Base-by-base conservation (phyloP, 345 rosid species). In the Rhodamnia argentea region DNA sequence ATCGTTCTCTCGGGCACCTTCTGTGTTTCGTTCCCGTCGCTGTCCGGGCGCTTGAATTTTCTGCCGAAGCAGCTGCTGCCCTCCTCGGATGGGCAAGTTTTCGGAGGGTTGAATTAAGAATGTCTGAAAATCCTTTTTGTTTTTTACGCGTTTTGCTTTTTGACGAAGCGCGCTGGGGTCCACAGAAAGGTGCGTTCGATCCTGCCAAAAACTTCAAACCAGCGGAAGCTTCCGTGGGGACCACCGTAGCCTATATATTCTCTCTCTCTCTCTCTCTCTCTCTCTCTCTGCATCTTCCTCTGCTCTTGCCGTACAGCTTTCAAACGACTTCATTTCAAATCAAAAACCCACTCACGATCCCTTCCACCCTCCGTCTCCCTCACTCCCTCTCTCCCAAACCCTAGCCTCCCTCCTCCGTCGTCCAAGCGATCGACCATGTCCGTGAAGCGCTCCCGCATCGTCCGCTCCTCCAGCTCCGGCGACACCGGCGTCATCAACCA, bases 381-480 rank as follows among this genome's bases (percentile, higher is more conserved):
- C 52, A 13, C 44, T 16, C 74, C 13, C 40, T 23, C 74, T 16
- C 44, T 18, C 83, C 40, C 53, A 74, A 40, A 83, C 59, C 84
- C 82, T 70, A 70, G 78, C 24, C 24, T 9, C 24, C 9, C 81
- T 70, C 47, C 47, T 7, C 32, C 37, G 42, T 8, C 81, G 24
- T 51, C 52, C 52, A 51, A 42, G 47, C 81, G 26, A 32, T 83
- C 51, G 47, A 22, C 26, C 55, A 90, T 87, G 92, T 84, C 90
- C 26, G 88, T 87, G 88, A 92, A 92, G 88, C 91, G 92, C 47
- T 86, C 89, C 85, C 89, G 89, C 59, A 56, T 29, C 11, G 56
- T 58, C 42, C 89, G 86, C 26, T 90, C 92, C 52, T 56, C 84
- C 60, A 85, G 86, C 88, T 85, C 86, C 62, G 57, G n/a, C 76